These are phyloP conservation scores for Mariannaea elegans DNA, from an alignment of 2,329 filamentous ascomycete genomes.

Conservation along the genomic window DNA sequence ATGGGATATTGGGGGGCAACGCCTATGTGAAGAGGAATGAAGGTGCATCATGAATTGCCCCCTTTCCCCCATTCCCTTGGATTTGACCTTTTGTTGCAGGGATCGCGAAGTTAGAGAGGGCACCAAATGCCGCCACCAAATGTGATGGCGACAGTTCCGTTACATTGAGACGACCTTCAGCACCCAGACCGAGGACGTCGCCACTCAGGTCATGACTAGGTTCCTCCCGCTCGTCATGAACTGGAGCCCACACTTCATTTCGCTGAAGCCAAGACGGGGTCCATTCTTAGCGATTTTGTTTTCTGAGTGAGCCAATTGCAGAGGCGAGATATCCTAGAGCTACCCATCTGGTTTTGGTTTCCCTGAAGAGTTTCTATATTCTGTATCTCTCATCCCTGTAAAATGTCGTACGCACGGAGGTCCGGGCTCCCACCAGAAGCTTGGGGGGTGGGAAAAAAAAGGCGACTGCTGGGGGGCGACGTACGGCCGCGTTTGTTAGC, in stretches of 20 bases:
- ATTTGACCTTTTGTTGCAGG: not conserved
- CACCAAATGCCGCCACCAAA: constrained; percentile 23
- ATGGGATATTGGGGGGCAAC: not conserved
- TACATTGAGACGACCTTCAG: constrained; percentile 15
- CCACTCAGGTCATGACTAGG: constrained; percentile 7
- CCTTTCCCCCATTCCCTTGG: constrained; percentile 4
- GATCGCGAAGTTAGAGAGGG: constrained; percentile 26
- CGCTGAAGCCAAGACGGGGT: constrained; percentile 21
- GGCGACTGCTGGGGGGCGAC: constrained; percentile 1
- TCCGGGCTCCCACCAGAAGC: not conserved
- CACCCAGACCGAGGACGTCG: not conserved
- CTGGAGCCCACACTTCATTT: constrained; percentile 37
- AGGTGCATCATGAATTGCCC: constrained; percentile 3
- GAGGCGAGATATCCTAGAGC: constrained; percentile 26
- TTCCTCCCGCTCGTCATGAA: not conserved
- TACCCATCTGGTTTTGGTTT: not conserved
- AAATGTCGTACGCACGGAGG: constrained; percentile 10
- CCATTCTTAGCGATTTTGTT: constrained; percentile 9
- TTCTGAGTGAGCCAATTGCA: constrained; percentile 30
- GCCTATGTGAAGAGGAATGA: constrained; percentile 4
- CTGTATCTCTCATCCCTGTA: constrained; percentile 3
- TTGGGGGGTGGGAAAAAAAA: constrained; percentile 1
- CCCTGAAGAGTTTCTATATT: constrained; percentile 2
- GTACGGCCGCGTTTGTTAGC: too few relatives aligned
- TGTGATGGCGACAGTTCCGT: not conserved